Percentiles rank a stretch among this genome's conserved stretches.
phyloP scores from a whole-genome alignment of 257 asterid genomes.

The Orobanche coerulescens region DNA sequence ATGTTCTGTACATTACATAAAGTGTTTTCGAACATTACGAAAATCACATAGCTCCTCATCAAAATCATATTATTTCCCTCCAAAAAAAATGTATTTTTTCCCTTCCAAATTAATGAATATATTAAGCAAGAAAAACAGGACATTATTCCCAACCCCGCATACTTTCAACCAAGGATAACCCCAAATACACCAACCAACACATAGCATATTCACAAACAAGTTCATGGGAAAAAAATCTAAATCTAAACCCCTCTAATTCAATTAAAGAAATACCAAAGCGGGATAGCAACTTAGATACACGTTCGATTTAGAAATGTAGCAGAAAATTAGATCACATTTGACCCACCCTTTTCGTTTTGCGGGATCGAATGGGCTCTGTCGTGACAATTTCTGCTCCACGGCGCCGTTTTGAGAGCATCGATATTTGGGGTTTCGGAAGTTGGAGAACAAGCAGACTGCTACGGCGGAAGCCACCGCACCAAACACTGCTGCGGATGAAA shows the following conservation, averaged over 20 bases:
- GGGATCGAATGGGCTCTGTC: conserved; percentile 63
- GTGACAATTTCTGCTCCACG: conserved; percentile 27
- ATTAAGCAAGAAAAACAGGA: not conserved
- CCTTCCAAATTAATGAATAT: not conserved
- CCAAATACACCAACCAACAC: not conserved
- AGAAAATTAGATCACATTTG: not conserved
- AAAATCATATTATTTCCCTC: not conserved
- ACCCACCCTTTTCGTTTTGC: conserved; percentile 67
- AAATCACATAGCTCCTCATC: not conserved
- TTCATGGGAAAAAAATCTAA: not conserved
- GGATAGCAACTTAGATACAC: no score
- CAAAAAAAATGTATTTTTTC: not conserved
- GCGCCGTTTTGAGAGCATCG: conserved; percentile 26
- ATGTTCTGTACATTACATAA: no score
- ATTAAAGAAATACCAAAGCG: no score
- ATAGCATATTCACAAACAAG: not conserved
- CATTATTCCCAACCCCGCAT: not conserved
- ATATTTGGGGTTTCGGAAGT: conserved; percentile 24
- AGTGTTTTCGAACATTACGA: no score
- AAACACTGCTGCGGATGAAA: conserved; percentile 54
- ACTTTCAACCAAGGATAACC: not conserved
- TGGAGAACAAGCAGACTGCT: conserved; percentile 32
- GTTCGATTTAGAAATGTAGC: not conserved
- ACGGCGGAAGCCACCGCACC: conserved; percentile 62
- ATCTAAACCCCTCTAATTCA: not conserved